Evolutionary conservation across 2,329 filamentous ascomycete genomes (phyloP).

Genomic region (Calonectria leucothoes): DNA sequence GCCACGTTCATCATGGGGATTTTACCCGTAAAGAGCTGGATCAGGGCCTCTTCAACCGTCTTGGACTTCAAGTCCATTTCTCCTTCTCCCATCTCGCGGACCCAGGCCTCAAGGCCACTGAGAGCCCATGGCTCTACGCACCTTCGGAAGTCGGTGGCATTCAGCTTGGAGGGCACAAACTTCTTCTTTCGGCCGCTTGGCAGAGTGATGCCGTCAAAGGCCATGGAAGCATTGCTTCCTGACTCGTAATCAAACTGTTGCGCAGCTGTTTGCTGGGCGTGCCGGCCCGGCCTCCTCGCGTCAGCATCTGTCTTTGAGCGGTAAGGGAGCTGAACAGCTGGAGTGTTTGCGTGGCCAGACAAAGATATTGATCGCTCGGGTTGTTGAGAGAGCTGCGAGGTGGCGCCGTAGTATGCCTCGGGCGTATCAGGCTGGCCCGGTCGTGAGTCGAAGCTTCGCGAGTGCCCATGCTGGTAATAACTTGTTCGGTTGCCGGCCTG

Average conservation of each 20-base stretch:
- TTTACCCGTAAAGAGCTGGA: conserved; percentile 91
- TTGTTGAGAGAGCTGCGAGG: conserved; percentile 52
- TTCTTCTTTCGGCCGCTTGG: conserved; percentile 83
- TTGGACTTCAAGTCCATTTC: conserved; percentile 89
- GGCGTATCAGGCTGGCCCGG: conserved; percentile 53
- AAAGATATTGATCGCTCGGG: conserved; percentile 84
- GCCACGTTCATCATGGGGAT: conserved; percentile 99
- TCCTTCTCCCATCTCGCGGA: conserved; percentile 89
- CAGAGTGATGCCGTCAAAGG: conserved; percentile 86
- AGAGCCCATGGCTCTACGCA: conserved; percentile 94
- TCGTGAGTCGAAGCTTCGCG: conserved; percentile 60
- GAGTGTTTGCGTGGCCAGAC: conserved; percentile 83
- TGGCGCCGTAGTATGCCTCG: conserved; percentile 61
- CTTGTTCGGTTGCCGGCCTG: conserved; percentile 55
- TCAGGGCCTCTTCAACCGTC: conserved; percentile 86
- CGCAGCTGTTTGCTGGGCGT: conserved; percentile 62
- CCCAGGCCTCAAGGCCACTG: conserved; percentile 87
- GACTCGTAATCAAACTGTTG: conserved; percentile 69
- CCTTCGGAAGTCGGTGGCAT: conserved; percentile 81
- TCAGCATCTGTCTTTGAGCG: conserved; percentile 94
- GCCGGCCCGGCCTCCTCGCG: conserved; percentile 66
- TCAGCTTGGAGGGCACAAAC: conserved; percentile 88
- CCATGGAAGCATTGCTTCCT: conserved; percentile 63
- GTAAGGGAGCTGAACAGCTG: conserved; percentile 82
- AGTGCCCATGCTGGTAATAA: conserved; percentile 60